Evolutionary conservation across 345 rosid genomes (phyloP), one percentile per base, ranked within the genome.

Genomic region (Citrus trifoliata): DNA sequence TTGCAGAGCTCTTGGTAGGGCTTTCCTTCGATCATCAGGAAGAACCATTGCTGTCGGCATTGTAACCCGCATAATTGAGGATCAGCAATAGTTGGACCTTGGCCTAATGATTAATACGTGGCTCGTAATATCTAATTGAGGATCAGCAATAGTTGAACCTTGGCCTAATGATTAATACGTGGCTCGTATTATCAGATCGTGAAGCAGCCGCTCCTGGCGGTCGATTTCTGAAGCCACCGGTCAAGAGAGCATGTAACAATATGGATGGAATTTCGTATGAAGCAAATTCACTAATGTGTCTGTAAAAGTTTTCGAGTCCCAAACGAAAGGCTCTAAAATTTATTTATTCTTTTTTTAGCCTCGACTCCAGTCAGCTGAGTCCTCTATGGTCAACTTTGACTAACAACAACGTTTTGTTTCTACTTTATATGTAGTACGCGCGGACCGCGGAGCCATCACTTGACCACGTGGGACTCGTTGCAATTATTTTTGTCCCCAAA

Each of bases 1-100:
- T 76, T 82, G 95, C 79, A 90, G 84, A 88, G 91, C 98, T 73
- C 94, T 96, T 19, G 98, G 98, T 40, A 94, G 98, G 83, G 97
- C 86, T 66, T 94, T 88, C 84, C 86, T 94, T 66, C 86, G 98
- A 88, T 85, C 92, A 33, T 79, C 76, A 35, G 98, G 98, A n/a
- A 90, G 95, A 83, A 94, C 98, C 10, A 80, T 91, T 2, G 98
- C 94, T 2, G 81, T 91, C 59, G 98, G 97, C 10, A 80, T 90
- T 46, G 86, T 94, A 60, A 89, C 93, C 79, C 83, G 89, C 81
- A 78, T 92, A 73, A 86, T 93, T 8, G 88, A 88, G 77, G 89
- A 93, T 61, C 82, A 71, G 69, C 66, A 13, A 56, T 76, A 67
- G 73, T n/a, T 22, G 48, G 7, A 69, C 73, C 9, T 25, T 46